A percentile compares a stretch with the other conserved stretches of the same genome.
Conservation (phyloP, 1,284 basidiomycete genomes). For the Cutaneotrichosporon sp. region DNA sequence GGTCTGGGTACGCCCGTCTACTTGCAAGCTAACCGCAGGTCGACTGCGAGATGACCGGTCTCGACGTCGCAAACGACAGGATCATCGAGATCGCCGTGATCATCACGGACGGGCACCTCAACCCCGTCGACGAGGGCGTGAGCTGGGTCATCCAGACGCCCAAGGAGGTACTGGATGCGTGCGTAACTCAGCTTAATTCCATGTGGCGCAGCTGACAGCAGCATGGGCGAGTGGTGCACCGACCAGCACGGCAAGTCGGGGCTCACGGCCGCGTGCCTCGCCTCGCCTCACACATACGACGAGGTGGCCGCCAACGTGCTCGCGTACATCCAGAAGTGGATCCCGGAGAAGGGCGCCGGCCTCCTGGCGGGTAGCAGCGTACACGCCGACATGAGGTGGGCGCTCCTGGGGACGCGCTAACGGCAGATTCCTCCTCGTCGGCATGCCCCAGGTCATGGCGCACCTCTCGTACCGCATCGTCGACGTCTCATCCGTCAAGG, state of each 20-base stretch:
- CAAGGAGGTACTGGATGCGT: conserved; percentile 55
- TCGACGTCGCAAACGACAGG: conserved; percentile 52
- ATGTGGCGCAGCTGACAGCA: conserved; percentile 21
- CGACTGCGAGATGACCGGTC: conserved; percentile 59
- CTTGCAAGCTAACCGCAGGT: conserved; percentile 33
- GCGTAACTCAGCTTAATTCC: conserved; percentile 13
- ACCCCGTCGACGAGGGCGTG: conserved; percentile 58
- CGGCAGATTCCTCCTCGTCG: conserved; percentile 51
- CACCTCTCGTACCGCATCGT: conserved; percentile 58
- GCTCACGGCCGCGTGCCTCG: conserved; percentile 49
- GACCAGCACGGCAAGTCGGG: conserved; percentile 53
- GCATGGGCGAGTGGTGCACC: conserved; percentile 55
- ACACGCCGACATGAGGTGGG: conserved; percentile 56
- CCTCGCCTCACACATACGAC: conserved; percentile 48
- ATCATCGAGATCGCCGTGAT: conserved; percentile 60
- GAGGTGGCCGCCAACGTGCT: conserved; percentile 52
- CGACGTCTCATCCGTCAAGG: conserved; percentile 52
- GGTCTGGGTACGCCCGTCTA: conserved; percentile 45
- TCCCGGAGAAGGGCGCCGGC: conserved; percentile 53
- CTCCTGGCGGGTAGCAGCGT: conserved; percentile 58
- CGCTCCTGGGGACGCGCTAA: neutral
- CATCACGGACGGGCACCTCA: conserved; percentile 58
- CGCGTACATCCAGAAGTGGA: conserved; percentile 55
- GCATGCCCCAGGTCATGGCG: conserved; percentile 55
- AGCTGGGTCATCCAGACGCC: conserved; percentile 57